A percentile compares a stretch with the other conserved stretches of the same genome.
phyloP scores from a whole-genome alignment of 2,329 filamentous ascomycete genomes.

The Venturiaceae sp. region DNA sequence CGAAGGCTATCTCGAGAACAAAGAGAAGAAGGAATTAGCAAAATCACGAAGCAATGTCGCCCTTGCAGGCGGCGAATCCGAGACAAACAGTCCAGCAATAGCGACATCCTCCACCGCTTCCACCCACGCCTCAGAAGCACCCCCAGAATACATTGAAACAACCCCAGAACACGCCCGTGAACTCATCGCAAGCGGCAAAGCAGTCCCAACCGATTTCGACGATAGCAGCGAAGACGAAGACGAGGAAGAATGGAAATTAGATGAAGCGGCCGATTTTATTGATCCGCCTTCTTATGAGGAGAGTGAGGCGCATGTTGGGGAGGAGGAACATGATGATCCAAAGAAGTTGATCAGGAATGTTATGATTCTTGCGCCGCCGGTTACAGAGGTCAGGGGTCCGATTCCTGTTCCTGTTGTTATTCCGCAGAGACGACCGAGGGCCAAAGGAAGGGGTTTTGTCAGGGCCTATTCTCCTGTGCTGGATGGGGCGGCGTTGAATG shows the following conservation, averaged over 20 bases:
- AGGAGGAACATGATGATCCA: too few relatives aligned
- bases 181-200: neutral
- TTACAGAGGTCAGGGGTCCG: too few relatives aligned
- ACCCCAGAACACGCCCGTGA: neutral
- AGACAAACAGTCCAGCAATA: neutral
- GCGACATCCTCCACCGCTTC: too few relatives aligned
- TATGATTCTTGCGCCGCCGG: too few relatives aligned
- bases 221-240: neutral
- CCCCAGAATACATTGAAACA: neutral
- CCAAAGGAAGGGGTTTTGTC: too few relatives aligned
- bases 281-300: conserved; percentile 3
- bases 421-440: too few relatives aligned
- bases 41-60: neutral
- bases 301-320: too few relatives aligned
- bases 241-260: neutral
- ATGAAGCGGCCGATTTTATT: conserved; percentile 2
- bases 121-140: neutral
- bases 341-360: too few relatives aligned
- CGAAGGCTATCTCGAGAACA: conserved; percentile 2
- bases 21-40: neutral
- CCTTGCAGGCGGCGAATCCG: too few relatives aligned
- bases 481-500: too few relatives aligned
- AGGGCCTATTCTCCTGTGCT: too few relatives aligned
- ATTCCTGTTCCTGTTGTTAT: too few relatives aligned
- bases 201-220: neutral